Base-by-base conservation (phyloP, 1,284 basidiomycete species). In the Pholiota adiposa region DNA sequence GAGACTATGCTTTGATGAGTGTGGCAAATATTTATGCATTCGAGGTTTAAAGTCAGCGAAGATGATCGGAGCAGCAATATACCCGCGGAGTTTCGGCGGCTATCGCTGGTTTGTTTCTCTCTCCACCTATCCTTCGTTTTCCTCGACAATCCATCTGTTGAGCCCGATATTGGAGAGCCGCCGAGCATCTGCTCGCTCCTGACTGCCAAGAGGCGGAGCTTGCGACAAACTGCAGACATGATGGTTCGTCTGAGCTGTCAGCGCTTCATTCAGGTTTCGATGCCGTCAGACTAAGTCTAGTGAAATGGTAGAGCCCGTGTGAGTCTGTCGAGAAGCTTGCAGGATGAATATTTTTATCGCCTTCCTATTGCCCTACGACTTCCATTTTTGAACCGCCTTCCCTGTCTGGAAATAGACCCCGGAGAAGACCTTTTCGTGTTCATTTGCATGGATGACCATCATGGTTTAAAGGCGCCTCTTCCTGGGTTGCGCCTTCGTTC, bases 391-490 rank as follows among this genome's bases (percentile, higher is more conserved):
- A 74, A 72, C 67, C 62, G 67, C 72, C 73, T 79, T 79, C 77
- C 77, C 72, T 72, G 72, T 73, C 73, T 74, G 76, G 77, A 70
- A 75, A 79, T 73, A 79, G 76, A 77, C 76, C 71, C 77, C 73
- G 72, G 70, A 73, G 76, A 78, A 79, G 75, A 59, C 72, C 71
- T 70, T 69, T 72, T 73, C 69, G 71, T 71, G 74, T 74, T 75
- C 75, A 75, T 76, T 77, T 78, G 70, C 68, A 73, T 73, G 69
- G 67, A 72, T 72, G 70, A 70, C 71, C 70, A 70, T 67, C 72
- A 76, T 78, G 74, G 75, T 77, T 79, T 78, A 81, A 80, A 77
- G 71, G 66, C 69, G 69, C 70, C 72, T 73, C 72, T 72, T 69
- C 62, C 71, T 70, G 63, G 71, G 64, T 65, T 59, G 69, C 59